Base-by-base conservation (phyloP, 108 stramenopile species). In the Aurantiochytrium sp. region DNA sequence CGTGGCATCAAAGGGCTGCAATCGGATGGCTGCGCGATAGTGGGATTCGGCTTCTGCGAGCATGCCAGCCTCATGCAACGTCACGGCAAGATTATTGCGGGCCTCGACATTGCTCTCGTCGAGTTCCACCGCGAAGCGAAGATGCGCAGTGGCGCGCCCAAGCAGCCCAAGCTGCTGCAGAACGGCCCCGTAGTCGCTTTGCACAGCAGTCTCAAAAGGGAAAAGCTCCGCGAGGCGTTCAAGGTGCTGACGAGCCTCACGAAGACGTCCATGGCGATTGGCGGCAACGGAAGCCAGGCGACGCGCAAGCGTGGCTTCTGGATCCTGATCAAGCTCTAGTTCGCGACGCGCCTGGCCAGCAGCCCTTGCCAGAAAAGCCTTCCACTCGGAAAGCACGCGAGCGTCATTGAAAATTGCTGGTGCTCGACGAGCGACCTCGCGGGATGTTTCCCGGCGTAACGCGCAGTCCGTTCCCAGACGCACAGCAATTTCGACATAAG, bases 401-500 rank as follows among this genome's bases (percentile, higher is more conserved):
- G 29, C 14, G 42, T 91, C 89, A 21, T 91, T 72, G 47, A 72
- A 91, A n/a, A 91, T 47, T 21, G 60, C 45, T 25, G 58, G 35
- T 5, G 29, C 45, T 18, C 18, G n/a, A 64, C 55, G 4, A 29
- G 55, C 55, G 55, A 57, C 16, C 55, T 16, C 14, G 14, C 16
- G 55, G 2, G 55, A 57, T 8, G 16, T 57, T 16, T 57, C 14
- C 2, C 25, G 14, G 1, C 89, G 87, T n/a, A 25, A 59, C 5
- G n/a, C 43, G 18, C 43, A 35, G 60, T 92, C 89, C 1, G 59
- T 25, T 21, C 42, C 87, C 21, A 92, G 89, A 12, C 55, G 43
- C 45, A 58, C 51, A n/a, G 72, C 92, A 21, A 91, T 88, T 5
- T 72, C 58, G 18, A 92, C 88, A 72, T 90, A 90, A 42, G 49